Conservation (phyloP, 1,284 basidiomycete species). For the Cronartium quercuum region DNA sequence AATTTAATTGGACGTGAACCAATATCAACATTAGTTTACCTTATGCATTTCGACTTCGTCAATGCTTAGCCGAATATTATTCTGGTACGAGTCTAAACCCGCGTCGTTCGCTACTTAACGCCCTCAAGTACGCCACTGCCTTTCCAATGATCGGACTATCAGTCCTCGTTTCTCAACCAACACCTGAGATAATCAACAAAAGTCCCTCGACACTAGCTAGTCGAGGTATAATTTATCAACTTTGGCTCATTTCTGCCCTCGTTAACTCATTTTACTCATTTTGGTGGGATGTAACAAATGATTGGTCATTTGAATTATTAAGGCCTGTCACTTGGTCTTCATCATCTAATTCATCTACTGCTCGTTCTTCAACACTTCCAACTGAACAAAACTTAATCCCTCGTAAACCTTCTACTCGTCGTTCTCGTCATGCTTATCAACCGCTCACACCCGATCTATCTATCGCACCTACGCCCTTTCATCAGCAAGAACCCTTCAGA, state of each 20-base stretch:
- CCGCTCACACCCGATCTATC: neutral
- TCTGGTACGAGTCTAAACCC: constrained; percentile 45
- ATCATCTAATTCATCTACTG: neutral
- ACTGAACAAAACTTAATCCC: neutral
- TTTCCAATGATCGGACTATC: constrained; percentile 97
- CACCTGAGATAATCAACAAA: constrained; percentile 27
- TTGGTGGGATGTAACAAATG: constrained; percentile 98
- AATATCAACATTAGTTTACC: constrained; percentile 60
- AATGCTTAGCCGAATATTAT: constrained; percentile 82
- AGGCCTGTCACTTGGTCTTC: constrained; percentile 44
- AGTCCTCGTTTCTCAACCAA: constrained; percentile 60
- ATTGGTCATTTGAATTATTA: constrained; percentile 87
- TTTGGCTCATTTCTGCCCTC: constrained; percentile 69
- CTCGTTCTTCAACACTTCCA: neutral
- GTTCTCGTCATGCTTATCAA: neutral
- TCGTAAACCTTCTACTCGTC: neutral
- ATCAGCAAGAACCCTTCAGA: neutral
- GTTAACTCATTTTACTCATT: constrained; percentile 92
- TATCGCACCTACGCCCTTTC: neutral
- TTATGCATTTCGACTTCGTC: constrained; percentile 84
- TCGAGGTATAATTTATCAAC: constrained; percentile 63
- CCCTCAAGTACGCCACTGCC: constrained; percentile 89
- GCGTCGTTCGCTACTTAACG: constrained; percentile 72
- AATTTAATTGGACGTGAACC: constrained; percentile 32
- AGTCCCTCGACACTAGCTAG: constrained; percentile 55